Base-by-base conservation (phyloP, 257 asterid genomes). In the Solanum pimpinellifolium region DNA sequence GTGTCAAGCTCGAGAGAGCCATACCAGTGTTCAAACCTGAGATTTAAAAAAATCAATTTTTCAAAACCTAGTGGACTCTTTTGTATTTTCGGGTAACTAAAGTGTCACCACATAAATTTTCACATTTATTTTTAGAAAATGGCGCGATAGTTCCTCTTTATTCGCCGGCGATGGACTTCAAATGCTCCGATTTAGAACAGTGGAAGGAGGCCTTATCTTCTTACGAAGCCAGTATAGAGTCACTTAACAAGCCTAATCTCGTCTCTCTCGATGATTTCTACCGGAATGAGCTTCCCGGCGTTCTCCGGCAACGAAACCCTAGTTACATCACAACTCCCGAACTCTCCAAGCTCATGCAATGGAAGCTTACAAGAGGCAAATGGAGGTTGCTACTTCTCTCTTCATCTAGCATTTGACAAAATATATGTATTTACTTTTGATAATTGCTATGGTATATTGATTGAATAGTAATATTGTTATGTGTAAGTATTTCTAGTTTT, bases 291-390 rank as follows among this genome's bases (percentile, higher is more conserved):
- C 99, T 96, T 56, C 96, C 98, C 7, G 21, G 70, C 41, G 92
- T 95, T 72, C 92, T 96, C 89, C 95, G 86, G 84, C 76, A 87
- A 39, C 93, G 98, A 46, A 91, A 89, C 93, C 99, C 98, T 84
- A 88, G 72, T 33, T 93, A 94, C 90, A 91, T 96, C 82, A 93
- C 96, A 31, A 89, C 92, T 39, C 69, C 87, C 0, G 99, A 96
- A 86, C 97, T 96, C 89, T 87, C 95, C 42, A 85, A 93, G 74
- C 94, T 96, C 83, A 92, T 95, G 96, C 93, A 95, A 86, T 96
- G 99, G 99, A 96, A 96, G 91, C 98, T 96, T 86, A 86, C 93
- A 46, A 93, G 99, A 66, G 98, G 98, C 3, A 96, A 96, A 90
- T 95, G 96, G 95, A 91, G 98, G 87, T 70, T 72, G 0, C 11